phyloP scores from a whole-genome alignment of 1,139 yeast genomes.

The Saccharomyces hybrid region DNA sequence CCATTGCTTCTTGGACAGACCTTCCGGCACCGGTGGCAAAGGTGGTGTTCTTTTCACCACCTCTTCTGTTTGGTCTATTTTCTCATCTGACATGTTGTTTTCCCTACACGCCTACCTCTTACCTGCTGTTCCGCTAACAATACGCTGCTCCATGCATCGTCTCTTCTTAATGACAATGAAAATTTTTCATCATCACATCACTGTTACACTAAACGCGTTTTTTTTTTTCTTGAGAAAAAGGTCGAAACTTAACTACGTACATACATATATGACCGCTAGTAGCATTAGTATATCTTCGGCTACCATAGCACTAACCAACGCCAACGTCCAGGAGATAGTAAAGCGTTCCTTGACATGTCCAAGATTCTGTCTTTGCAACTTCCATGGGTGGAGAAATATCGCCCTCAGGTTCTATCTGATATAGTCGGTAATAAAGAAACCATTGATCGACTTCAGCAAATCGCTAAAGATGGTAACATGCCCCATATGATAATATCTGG shows the following conservation, averaged over 20 bases:
- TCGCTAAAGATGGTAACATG: slow-evolving; percentile 90
- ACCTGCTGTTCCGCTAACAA: no score
- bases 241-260: background rate
- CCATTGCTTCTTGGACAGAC: slow-evolving; percentile 80
- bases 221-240: background rate
- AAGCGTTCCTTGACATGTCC: slow-evolving; percentile 6
- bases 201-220: background rate
- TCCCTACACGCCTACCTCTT: background rate
- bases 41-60: slow-evolving; percentile 5
- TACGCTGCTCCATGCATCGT: background rate
- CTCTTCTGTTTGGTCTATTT: slow-evolving; percentile 6
- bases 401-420: slow-evolving; percentile 72
- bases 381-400: slow-evolving; percentile 87
- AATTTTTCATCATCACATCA: slow-evolving; percentile 7
- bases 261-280: background rate
- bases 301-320: no score
- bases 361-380: slow-evolving; percentile 30
- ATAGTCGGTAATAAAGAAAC: slow-evolving; percentile 94
- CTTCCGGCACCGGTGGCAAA: slow-evolving; percentile 52
- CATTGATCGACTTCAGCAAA: slow-evolving; percentile 70
- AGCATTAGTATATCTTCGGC: no score
- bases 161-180: background rate
- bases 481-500: slow-evolving; percentile 95
- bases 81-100: background rate
- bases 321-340: background rate